A percentile compares a stretch with the other conserved stretches of the same genome.
These are phyloP conservation scores for Alopecurus myosuroides DNA, from an alignment of 176 grass and related monocot genomes.

Conservation along the genomic window DNA sequence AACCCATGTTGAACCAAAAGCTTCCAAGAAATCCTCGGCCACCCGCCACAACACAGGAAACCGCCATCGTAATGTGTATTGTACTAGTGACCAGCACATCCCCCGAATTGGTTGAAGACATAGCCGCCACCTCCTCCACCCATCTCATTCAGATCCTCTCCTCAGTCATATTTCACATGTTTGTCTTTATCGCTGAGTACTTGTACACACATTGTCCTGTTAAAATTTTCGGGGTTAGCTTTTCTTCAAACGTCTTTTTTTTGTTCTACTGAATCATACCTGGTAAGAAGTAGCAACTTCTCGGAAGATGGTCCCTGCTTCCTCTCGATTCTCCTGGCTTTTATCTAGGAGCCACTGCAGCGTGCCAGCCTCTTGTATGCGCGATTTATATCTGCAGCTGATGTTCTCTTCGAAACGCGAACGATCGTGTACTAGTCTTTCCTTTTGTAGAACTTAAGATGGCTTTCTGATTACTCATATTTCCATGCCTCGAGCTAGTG, in stretches of 20 bases:
- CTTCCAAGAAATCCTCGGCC: too few relatives aligned
- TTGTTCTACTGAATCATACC: constrained; percentile 36
- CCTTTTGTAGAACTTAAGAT: constrained; percentile 81
- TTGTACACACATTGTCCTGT: too few relatives aligned
- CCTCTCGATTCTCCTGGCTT: constrained; percentile 80
- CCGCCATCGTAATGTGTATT: too few relatives aligned
- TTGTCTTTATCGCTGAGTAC: too few relatives aligned
- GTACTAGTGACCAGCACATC: too few relatives aligned
- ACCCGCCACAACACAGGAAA: too few relatives aligned
- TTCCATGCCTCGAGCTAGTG: constrained; percentile 58
- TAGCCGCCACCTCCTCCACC: too few relatives aligned
- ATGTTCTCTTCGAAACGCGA: constrained; percentile 73
- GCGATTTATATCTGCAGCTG: too few relatives aligned
- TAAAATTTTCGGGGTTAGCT: neutral
- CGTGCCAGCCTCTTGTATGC: constrained; percentile 91
- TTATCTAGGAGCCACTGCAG: constrained; percentile 95
- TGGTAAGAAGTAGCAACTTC: constrained; percentile 90
- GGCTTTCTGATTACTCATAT: constrained; percentile 87
- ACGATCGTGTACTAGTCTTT: constrained; percentile 95
- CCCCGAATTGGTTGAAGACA: too few relatives aligned
- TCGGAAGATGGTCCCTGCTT: constrained; percentile 81
- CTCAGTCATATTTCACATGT: too few relatives aligned
- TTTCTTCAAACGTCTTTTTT: neutral
- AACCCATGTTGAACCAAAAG: too few relatives aligned
- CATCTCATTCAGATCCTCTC: too few relatives aligned